Conservation (phyloP, 441 rosid species). For the Bocquillonia castaneifolia region DNA sequence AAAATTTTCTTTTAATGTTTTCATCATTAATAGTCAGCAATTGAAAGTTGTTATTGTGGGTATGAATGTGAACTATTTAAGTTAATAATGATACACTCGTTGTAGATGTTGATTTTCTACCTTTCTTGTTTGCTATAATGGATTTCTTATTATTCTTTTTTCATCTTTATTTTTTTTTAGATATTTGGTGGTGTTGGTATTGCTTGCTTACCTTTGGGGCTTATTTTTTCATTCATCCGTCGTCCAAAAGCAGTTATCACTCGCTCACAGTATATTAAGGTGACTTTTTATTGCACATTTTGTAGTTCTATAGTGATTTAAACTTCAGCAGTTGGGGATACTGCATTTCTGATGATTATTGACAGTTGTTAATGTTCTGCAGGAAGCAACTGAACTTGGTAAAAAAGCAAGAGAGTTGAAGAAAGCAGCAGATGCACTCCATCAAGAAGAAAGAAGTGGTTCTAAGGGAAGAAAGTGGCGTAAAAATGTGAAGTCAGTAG, state of each 20-base stretch:
- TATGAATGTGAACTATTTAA: neutral
- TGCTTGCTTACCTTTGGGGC: slow-evolving; percentile 89
- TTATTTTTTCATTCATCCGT: slow-evolving; percentile 79
- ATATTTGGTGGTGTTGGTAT: slow-evolving; percentile 99
- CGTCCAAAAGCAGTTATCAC: slow-evolving; percentile 98
- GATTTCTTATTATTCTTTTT: neutral
- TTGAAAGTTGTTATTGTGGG: neutral
- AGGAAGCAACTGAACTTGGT: slow-evolving; percentile 99
- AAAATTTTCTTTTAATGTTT: neutral
- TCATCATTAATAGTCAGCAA: neutral
- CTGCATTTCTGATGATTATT: slow-evolving; percentile 14
- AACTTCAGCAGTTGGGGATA: neutral
- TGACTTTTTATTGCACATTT: slow-evolving; percentile 22
- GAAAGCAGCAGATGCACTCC: slow-evolving; percentile 92
- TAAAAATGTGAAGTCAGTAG: slow-evolving; percentile 90
- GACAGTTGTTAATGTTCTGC: slow-evolving; percentile 20
- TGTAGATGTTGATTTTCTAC: neutral
- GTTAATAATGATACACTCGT: neutral
- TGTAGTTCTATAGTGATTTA: slow-evolving; percentile 3
- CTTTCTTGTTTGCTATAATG: slow-evolving; percentile 2
- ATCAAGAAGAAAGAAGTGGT: slow-evolving; percentile 94
- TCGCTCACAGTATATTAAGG: slow-evolving; percentile 95
- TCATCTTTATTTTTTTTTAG: slow-evolving; percentile 44
- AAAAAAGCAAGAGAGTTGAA: slow-evolving; percentile 90
- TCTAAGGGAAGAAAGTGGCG: slow-evolving; percentile 93